Percentiles rank a stretch among this genome's conserved stretches.
Conservation (phyloP, 768 basidiomycete genomes). For the Amanita polypyramis region DNA sequence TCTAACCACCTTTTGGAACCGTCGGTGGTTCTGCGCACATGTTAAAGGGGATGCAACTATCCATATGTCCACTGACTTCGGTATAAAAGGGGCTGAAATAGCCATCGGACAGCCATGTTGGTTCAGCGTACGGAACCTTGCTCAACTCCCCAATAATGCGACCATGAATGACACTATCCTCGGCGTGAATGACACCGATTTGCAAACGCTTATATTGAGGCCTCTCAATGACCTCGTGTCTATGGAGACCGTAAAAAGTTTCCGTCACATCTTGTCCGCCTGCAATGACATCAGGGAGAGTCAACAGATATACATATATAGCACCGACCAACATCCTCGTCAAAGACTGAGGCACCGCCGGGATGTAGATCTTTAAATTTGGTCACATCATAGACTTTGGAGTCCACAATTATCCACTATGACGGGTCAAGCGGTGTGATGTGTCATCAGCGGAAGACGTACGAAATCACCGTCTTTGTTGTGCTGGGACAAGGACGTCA, state of each 20-base stretch:
- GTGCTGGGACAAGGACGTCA: constrained; percentile 37
- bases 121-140: constrained; percentile 84
- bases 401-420: constrained; percentile 81
- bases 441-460: no score
- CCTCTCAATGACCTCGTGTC: constrained; percentile 73
- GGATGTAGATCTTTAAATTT: constrained; percentile 81
- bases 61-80: constrained; percentile 31
- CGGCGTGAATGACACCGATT: constrained; percentile 64
- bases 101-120: constrained; percentile 61
- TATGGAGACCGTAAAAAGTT: constrained; percentile 84
- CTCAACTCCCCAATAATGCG: constrained; percentile 57
- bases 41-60: constrained; percentile 19
- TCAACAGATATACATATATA: constrained; percentile 20
- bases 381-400: constrained; percentile 76
- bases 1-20: constrained; percentile 53
- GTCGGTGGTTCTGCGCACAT: constrained; percentile 42
- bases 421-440: no score
- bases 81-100: constrained; percentile 75
- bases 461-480: constrained; percentile 65
- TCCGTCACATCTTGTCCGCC: constrained; percentile 88
- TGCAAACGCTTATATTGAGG: constrained; percentile 71
- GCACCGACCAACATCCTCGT: constrained; percentile 62
- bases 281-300: constrained; percentile 28
- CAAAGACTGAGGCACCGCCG: constrained; percentile 69
- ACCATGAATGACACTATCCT: constrained; percentile 48